Evolutionary conservation across 805 yeast species (phyloP).

Genomic region (Lipomyces starkeyi): DNA sequence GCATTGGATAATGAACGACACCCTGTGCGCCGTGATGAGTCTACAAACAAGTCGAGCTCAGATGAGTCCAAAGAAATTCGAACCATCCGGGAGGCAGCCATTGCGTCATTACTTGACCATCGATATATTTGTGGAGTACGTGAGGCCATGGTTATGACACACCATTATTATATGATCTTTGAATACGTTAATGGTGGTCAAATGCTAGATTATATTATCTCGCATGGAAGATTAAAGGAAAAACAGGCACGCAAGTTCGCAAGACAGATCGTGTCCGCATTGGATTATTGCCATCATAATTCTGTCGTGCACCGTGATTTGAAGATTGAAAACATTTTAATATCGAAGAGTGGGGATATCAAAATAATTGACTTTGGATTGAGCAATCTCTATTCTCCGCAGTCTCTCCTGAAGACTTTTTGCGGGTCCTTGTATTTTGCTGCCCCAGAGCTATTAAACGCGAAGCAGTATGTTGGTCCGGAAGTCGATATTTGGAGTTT

Average conservation of each 20-base stretch:
- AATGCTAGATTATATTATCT: slow-evolving; percentile 93
- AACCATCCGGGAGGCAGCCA: slow-evolving; percentile 92
- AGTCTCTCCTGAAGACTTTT: slow-evolving; percentile 80
- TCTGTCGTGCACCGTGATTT: slow-evolving; percentile 96
- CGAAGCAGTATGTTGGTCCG: slow-evolving; percentile 92
- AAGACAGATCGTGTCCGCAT: slow-evolving; percentile 90
- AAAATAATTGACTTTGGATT: slow-evolving; percentile 96
- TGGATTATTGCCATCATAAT: slow-evolving; percentile 91
- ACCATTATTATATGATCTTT: slow-evolving; percentile 94
- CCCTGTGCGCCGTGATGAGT: slow-evolving; percentile 67
- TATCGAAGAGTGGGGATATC: slow-evolving; percentile 89
- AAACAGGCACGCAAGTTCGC: slow-evolving; percentile 94
- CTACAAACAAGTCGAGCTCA: slow-evolving; percentile 49
- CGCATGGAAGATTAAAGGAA: slow-evolving; percentile 94
- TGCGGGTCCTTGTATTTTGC: slow-evolving; percentile 98
- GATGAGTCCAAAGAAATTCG: slow-evolving; percentile 90
- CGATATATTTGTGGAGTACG: slow-evolving; percentile 89
- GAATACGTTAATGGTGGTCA: slow-evolving; percentile 98
- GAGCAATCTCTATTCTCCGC: slow-evolving; percentile 80
- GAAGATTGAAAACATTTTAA: slow-evolving; percentile 95
- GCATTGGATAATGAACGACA: slow-evolving; percentile 64
- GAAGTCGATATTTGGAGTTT: slow-evolving; percentile 99
- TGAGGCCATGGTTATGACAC: slow-evolving; percentile 95
- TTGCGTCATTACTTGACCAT: slow-evolving; percentile 87
- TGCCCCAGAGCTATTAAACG: slow-evolving; percentile 94